phyloP scores from a whole-genome alignment of 139 green algal genomes.

The Closterium sp. region DNA sequence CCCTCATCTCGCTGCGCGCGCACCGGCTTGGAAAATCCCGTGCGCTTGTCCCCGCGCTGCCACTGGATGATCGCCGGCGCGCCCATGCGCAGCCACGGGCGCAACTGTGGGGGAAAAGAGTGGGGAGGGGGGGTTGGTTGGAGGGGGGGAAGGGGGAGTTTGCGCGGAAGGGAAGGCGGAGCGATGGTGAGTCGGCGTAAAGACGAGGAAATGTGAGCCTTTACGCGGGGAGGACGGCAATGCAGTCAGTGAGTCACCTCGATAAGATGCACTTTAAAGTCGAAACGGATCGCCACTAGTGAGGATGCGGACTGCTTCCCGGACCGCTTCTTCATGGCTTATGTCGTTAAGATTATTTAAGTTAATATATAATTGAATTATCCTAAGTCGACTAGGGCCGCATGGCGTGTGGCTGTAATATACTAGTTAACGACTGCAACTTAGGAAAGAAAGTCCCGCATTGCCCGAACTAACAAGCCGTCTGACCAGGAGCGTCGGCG shows the following conservation, averaged over 20 bases:
- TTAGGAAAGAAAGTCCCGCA: too few species aligned
- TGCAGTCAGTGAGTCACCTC: background rate
- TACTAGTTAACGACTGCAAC: background rate
- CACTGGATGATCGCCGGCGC: constrained; percentile 9
- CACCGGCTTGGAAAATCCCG: constrained; percentile 4
- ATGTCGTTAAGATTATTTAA: background rate
- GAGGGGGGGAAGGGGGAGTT: too few species aligned
- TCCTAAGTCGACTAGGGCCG: background rate
- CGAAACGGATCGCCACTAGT: background rate
- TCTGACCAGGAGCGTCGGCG: too few species aligned
- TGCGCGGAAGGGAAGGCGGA: too few species aligned
- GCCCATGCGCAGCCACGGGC: background rate
- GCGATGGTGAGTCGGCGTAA: too few species aligned
- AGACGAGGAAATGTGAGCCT: too few species aligned
- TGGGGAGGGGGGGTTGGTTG: too few species aligned
- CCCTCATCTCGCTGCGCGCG: background rate
- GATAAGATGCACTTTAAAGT: background rate
- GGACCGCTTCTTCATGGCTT: background rate
- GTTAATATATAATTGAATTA: background rate
- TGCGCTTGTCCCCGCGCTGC: constrained; percentile 24
- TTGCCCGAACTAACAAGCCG: too few species aligned
- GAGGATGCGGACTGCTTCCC: background rate
- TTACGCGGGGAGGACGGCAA: too few species aligned
- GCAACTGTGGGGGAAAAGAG: background rate
- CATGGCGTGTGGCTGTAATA: background rate